Evolutionary conservation across 257 asterid species (phyloP), one percentile per base, ranked within the genome.

Genomic region (Solanum appendiculatum): DNA sequence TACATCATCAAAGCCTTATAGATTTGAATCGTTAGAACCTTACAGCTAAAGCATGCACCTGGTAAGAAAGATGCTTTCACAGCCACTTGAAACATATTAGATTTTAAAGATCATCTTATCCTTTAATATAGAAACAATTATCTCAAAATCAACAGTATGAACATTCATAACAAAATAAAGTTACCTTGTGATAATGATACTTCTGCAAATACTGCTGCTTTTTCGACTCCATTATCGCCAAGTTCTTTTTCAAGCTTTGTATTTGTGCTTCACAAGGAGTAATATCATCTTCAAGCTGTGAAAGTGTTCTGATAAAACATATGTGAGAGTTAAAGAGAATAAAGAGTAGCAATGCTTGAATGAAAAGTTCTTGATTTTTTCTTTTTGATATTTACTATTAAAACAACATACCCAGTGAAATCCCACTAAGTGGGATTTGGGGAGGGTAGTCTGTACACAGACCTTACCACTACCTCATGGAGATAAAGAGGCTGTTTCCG

Each of bases 191-290:
- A 86, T 96, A 93, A 68, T 98, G 91, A 92, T 92, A 95, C 86
- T 96, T 98, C 70, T 95, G 98, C 87, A 94, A 91, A 92, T 95
- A 95, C 46, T 96, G 99, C 21, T 96, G 92, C 91, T 94, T 97
- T 87, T 96, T 96, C 3, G 96, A 92, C 81, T 95, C 98, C 98
- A 96, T 94, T 78, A 95, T 94, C 1, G 94, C 90, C 91, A 96
- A 88, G 88, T 94, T 96, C 4, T 95, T 95, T 81, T 90, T 94
- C 93, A 98, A 94, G 92, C 92, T 94, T 63, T 93, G 98, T 93
- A 93, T 94, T 90, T 95, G 98, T 90, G 94, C 93, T 91, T 96
- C 98, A 91, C 98, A 93, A 64, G 98, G 98, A 90, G 96, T 91
- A 88, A 94, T 78, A 84, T 93, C 98, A 89, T 96, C 98, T 90